Percentiles rank a stretch among this genome's conserved stretches.
Conservation (phyloP, 2,329 filamentous ascomycete genomes). For the Pseudogymnoascus sp. region DNA sequence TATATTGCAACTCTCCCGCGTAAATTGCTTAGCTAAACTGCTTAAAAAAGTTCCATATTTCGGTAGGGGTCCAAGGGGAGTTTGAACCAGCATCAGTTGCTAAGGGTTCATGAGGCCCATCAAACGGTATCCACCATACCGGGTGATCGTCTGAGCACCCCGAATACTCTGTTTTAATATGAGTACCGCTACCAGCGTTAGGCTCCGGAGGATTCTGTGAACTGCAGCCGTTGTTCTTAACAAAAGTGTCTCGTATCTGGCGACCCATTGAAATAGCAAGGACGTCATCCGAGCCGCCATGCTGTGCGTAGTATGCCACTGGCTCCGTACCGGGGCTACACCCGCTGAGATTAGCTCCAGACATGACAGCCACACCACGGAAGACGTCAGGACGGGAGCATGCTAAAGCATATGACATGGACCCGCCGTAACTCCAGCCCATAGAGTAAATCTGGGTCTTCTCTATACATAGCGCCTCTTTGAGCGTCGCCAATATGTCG, state of each 20-base stretch:
- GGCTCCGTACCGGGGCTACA: slow-evolving; percentile 27
- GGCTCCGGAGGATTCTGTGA: slow-evolving; percentile 14
- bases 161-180: slow-evolving; percentile 18
- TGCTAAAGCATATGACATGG: slow-evolving; percentile 32
- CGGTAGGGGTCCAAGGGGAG: slow-evolving; percentile 19
- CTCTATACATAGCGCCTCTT: slow-evolving; percentile 30
- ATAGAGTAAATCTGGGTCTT: slow-evolving; percentile 28
- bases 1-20: background rate
- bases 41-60: slow-evolving; percentile 30
- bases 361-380: slow-evolving; percentile 28
- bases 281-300: slow-evolving; percentile 31
- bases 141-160: slow-evolving; percentile 29
- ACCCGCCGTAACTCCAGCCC: slow-evolving; percentile 31
- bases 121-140: slow-evolving; percentile 29
- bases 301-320: slow-evolving; percentile 30
- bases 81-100: slow-evolving; percentile 18
- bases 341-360: slow-evolving; percentile 24
- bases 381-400: slow-evolving; percentile 29
- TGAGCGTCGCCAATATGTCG: slow-evolving; percentile 25
- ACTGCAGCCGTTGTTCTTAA: slow-evolving; percentile 31
- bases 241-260: slow-evolving; percentile 32
- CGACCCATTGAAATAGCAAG: slow-evolving; percentile 29
- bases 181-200: slow-evolving; percentile 17
- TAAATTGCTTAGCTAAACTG: background rate
- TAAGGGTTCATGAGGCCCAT: slow-evolving; percentile 27